Conservation (phyloP, 306 rosid species). For the Malus domestica region DNA sequence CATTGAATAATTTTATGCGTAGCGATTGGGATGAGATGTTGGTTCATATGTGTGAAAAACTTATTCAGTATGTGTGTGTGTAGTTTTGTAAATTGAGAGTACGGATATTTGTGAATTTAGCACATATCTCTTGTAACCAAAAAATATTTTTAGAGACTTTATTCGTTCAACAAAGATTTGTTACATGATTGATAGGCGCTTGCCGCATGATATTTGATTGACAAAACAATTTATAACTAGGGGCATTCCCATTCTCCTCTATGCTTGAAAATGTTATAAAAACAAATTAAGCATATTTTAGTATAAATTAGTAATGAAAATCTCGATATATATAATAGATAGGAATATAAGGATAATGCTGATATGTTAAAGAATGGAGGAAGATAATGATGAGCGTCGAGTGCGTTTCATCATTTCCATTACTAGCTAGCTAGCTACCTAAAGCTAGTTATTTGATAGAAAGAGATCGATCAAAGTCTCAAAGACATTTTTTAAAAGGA, state of each 20-base stretch:
- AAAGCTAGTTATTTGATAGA: background rate
- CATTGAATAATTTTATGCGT: too few relatives aligned
- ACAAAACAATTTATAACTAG: background rate
- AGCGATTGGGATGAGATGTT: too few relatives aligned
- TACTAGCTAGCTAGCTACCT: background rate
- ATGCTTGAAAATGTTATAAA: background rate
- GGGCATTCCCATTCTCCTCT: background rate
- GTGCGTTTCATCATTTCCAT: constrained; percentile 15
- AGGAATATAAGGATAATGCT: background rate
- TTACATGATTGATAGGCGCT: too few relatives aligned
- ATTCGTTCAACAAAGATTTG: too few relatives aligned
- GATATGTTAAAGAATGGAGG: background rate
- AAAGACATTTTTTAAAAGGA: background rate
- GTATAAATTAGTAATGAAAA: background rate
- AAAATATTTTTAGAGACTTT: too few relatives aligned
- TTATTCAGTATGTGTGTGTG: too few relatives aligned
- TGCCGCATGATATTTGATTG: too few relatives aligned
- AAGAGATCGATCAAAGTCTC: background rate
- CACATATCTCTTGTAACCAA: too few relatives aligned
- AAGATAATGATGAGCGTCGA: constrained; percentile 12
- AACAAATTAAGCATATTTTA: background rate
- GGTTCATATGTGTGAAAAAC: too few relatives aligned
- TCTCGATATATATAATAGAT: background rate
- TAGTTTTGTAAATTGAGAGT: too few relatives aligned
- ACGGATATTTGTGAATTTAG: too few relatives aligned